Conservation (phyloP, 2,329 filamentous ascomycete species). For the Lecanicillium sp. region DNA sequence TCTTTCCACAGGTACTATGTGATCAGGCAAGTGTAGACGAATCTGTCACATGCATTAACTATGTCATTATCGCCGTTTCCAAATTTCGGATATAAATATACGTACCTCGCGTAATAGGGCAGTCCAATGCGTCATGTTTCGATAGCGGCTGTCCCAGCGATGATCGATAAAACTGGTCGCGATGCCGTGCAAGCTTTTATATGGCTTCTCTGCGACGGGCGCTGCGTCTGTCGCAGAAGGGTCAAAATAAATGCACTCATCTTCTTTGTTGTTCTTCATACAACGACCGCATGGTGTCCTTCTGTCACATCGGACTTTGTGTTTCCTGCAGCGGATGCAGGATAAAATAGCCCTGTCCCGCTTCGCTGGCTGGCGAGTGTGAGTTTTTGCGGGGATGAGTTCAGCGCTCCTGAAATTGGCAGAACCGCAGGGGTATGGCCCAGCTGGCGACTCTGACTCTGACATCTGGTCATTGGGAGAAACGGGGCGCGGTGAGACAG, state of each 20-base stretch:
- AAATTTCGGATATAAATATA: neutral
- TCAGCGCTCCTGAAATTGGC: neutral
- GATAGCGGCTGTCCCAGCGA: constrained; percentile 5
- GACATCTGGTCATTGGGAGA: neutral
- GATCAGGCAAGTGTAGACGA: neutral
- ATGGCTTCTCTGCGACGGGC: neutral
- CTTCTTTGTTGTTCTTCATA: constrained; percentile 8
- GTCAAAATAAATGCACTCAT: constrained; percentile 9
- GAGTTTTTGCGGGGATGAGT: neutral
- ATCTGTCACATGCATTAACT: constrained; percentile 1
- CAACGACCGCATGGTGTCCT: constrained; percentile 11
- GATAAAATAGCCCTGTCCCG: constrained; percentile 13
- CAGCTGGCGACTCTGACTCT: neutral
- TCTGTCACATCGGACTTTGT: constrained; percentile 12
- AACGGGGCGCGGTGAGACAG: neutral
- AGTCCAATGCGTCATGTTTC: constrained; percentile 11
- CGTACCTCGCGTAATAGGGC: neutral
- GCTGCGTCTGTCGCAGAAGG: neutral
- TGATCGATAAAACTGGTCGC: constrained; percentile 11
- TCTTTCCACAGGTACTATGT: constrained; percentile 1
- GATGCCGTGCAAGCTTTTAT: constrained; percentile 5
- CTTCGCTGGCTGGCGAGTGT: neutral
- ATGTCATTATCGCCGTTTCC: neutral
- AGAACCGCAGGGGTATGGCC: neutral
- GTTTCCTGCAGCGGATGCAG: constrained; percentile 11